Evolutionary conservation across 2,329 filamentous ascomycete species (phyloP), one percentile per base, ranked within the genome.

Genomic region (Colletotrichum liriopes): DNA sequence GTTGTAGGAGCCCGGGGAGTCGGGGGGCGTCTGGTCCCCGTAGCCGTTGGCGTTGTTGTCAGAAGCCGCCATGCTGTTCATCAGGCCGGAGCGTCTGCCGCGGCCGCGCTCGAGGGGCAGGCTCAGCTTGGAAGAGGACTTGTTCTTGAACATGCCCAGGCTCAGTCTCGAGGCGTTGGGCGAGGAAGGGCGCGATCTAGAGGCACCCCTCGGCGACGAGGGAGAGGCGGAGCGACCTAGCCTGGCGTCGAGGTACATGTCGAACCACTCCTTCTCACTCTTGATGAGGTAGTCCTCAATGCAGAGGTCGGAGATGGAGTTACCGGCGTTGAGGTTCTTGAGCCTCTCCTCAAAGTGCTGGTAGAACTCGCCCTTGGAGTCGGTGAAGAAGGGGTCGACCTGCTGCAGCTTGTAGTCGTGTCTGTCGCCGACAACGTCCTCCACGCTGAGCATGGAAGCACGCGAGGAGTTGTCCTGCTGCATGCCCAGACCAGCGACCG

Each of bases 231-330:
- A 82, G 64, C 85, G 85, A 43, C 88, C 88, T 70, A 92, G 85
- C 77, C 88, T 88, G 51, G 88, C 89, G 73, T 89, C 84, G 67
- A 89, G 84, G 78, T 90, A 88, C 51, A 85, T 82, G 72, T 86
- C 83, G 76, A 91, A 93, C 91, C 91, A 93, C 74, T 90, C 86
- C 82, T 92, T 92, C 79, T 93, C 90, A 32, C 88, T 90, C 77
- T 89, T 89, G 72, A 88, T 86, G 20, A 93, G 82, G 78, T 89
- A 93, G 56, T 90, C 86, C 76, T 93, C 91, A 71, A 93, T 91
- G 76, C 91, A 93, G 12, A 92, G 82, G 29, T 87, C 83, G 0
- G 82, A 85, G 71, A 89, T 86, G 0, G 90, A 92, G 73, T 88
- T 91, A 71, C 85, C 83, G 11, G 87, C 89, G 64, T 77, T 80